Base-by-base conservation (phyloP, 148 eudicot genomes). In the Cornus florida region DNA sequence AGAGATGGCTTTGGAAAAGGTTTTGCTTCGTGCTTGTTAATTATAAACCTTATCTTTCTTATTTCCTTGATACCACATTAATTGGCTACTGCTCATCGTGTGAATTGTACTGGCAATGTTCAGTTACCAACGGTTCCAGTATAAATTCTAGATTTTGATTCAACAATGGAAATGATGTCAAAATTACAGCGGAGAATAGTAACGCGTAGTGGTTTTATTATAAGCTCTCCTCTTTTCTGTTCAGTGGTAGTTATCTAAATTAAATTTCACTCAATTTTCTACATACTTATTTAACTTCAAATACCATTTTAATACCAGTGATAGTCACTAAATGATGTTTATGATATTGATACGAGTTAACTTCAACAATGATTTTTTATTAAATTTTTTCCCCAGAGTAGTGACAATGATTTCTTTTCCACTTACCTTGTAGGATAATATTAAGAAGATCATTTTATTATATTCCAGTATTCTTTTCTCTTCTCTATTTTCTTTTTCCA, bases 1-100 rank as follows among this genome's bases (percentile, higher is more conserved):
- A 8, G 85, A 87, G 48, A 82, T 86, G 83, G 99, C 99, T 84
- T 81, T 93, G 53, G 84, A 82, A 68, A 91, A 91, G 99, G 99
- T 96, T 68, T 67, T 81, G 23, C 71, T 31, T 75, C 75, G 1
- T 69, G 5, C 69, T 67, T 79, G 57, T 16, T 33, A 62, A 67
- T 10, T n/a, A 23, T 46, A 32, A 39, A 56, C 1, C 67, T 22
- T 66, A 13, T 38, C 20, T 62, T 23, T 53, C 76, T 50, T 66
- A 17, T 67, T 76, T 24, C 2, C 20, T 67, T 17, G 64, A 43
- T 20, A 28, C 20, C 14, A 67, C 69, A n/a, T 10, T 76, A n/a
- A n/a, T n/a, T n/a, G 39, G 71, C 28, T 46, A 39, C 14, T 28
- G 4, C 57, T 35, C 9, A 23, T 41, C 33, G 6, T 10, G 28